Conservation (phyloP, 2,329 filamentous ascomycete species). For the Fusarium cicatricum region DNA sequence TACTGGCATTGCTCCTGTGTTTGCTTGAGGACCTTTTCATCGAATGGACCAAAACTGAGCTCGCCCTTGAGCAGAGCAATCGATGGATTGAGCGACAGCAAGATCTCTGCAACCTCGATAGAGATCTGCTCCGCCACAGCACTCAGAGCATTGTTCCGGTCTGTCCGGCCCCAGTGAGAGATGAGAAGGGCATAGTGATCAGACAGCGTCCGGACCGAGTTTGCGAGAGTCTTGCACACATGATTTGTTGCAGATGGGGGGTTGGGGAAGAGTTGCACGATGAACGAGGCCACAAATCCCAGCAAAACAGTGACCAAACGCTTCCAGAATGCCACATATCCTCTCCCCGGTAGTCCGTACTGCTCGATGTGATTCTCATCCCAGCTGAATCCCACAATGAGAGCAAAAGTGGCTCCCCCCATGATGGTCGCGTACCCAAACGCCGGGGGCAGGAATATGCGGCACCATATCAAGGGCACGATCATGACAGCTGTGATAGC, state of each 20-base stretch:
- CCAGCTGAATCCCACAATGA: constrained; percentile 58
- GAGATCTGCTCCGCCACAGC: constrained; percentile 43
- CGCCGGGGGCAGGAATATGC: constrained; percentile 45
- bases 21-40: constrained; percentile 42
- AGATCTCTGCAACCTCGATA: constrained; percentile 41
- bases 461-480: constrained; percentile 47
- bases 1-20: constrained; percentile 43
- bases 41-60: constrained; percentile 44
- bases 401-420: constrained; percentile 49
- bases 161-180: constrained; percentile 52
- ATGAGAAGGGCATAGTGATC: constrained; percentile 60
- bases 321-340: constrained; percentile 59
- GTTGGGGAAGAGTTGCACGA: constrained; percentile 57
- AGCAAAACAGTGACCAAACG: constrained; percentile 55
- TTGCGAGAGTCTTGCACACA: constrained; percentile 55
- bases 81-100: constrained; percentile 38
- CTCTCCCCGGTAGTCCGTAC: constrained; percentile 57
- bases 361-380: constrained; percentile 51
- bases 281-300: constrained; percentile 52
- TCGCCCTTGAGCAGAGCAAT: constrained; percentile 45
- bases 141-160: constrained; percentile 42
- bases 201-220: constrained; percentile 51
- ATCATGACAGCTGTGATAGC: constrained; percentile 53
- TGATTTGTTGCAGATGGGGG: constrained; percentile 57
- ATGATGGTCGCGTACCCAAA: constrained; percentile 45